These are phyloP conservation scores for Epichloe baconii DNA, from an alignment of 2,329 filamentous ascomycete genomes.

Conservation along the genomic window DNA sequence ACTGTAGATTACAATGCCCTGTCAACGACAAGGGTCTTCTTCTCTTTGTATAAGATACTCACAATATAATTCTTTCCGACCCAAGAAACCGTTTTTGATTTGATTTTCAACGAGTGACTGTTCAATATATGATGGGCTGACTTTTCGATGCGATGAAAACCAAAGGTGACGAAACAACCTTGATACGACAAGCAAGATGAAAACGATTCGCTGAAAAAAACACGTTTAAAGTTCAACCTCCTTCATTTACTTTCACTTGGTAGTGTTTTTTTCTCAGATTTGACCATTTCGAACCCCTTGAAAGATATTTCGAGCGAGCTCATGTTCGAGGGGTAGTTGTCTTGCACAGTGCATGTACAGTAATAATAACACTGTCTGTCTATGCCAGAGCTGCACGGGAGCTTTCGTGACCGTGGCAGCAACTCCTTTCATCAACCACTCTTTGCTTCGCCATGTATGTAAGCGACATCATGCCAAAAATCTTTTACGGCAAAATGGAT, in stretches of 20 bases:
- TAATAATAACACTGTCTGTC: neutral
- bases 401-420: neutral
- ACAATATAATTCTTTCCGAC: constrained; percentile 19
- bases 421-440: neutral
- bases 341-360: neutral
- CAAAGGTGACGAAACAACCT: neutral
- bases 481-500: neutral
- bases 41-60: constrained; percentile 26
- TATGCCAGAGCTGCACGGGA: neutral
- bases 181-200: neutral
- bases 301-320: neutral
- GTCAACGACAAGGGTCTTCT: constrained; percentile 12
- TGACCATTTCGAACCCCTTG: neutral
- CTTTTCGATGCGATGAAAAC: neutral
- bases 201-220: neutral
- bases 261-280: neutral
- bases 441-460: neutral
- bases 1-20: constrained; percentile 17
- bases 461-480: neutral
- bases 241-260: too few relatives aligned
- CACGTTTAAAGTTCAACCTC: too few relatives aligned
- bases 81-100: neutral
- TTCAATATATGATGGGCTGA: too few relatives aligned
- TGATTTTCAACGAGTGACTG: neutral
- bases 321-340: too few relatives aligned